A percentile compares a stretch with the other conserved stretches of the same genome.
Evolutionary conservation across 306 rosid species (phyloP).

Genomic region (Quercus glauca): DNA sequence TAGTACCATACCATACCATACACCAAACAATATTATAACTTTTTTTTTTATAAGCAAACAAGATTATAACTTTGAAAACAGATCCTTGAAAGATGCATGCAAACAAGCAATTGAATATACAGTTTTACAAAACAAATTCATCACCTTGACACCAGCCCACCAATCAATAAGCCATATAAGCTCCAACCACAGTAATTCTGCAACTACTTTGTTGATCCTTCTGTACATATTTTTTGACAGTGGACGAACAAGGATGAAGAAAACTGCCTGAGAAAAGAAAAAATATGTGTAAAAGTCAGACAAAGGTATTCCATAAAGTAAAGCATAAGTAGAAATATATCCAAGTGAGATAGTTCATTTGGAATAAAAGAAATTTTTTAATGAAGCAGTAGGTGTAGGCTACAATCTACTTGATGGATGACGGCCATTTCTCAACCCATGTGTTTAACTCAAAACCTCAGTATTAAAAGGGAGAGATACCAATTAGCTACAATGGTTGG

Average conservation of each 20-base stretch:
- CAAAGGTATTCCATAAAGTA: neutral
- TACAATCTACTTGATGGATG: no score
- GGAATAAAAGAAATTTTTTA: no score
- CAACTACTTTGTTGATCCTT: conserved; percentile 65
- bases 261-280: conserved; percentile 42
- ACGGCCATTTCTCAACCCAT: no score
- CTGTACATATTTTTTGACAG: conserved; percentile 51
- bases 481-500: neutral
- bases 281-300: neutral
- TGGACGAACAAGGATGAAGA: conserved; percentile 71
- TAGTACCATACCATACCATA: neutral
- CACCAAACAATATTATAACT: neutral
- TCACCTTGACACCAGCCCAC: conserved; percentile 86
- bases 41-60: neutral
- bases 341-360: neutral
- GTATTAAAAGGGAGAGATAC: no score
- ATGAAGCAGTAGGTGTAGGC: no score
- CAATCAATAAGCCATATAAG: conserved; percentile 87
- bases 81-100: neutral
- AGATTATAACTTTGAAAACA: neutral
- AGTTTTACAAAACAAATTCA: conserved; percentile 8
- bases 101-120: neutral
- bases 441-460: no score
- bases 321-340: neutral
- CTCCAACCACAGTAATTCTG: conserved; percentile 79